Evolutionary conservation across 1,284 basidiomycete species (phyloP).

Genomic region (Xerocomus amazonicus): DNA sequence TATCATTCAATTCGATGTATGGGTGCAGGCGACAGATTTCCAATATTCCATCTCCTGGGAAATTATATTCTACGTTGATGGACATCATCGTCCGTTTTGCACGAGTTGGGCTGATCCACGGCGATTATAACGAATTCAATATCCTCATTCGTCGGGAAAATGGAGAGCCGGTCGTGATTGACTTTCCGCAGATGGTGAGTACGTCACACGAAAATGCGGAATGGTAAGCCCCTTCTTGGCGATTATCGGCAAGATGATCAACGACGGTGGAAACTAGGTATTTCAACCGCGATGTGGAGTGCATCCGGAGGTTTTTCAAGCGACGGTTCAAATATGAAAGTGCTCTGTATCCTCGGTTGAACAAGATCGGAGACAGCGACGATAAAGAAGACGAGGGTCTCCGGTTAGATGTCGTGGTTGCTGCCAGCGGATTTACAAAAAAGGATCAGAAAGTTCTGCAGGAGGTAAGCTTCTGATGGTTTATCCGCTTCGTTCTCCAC

Average conservation of each 20-base stretch:
- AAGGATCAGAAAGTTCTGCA: conserved; percentile 81
- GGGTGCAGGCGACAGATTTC: conserved; percentile 78
- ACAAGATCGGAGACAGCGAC: conserved; percentile 52
- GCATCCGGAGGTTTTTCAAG: conserved; percentile 91
- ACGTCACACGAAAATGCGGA: conserved; percentile 96
- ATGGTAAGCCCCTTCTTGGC: conserved; percentile 56
- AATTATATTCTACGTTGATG: conserved; percentile 92
- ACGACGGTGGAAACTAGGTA: conserved; percentile 60
- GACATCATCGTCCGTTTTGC: conserved; percentile 95
- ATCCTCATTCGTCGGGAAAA: conserved; percentile 84
- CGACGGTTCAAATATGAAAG: conserved; percentile 94
- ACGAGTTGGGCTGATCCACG: conserved; percentile 91
- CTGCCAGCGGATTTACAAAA: conserved; percentile 87
- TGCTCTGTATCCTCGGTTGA: conserved; percentile 81
- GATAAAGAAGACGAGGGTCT: conserved; percentile 49
- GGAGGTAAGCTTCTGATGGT: conserved; percentile 53
- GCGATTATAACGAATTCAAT: conserved; percentile 99
- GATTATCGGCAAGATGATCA: conserved; percentile 14
- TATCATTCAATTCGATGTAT: neutral
- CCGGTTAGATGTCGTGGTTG: conserved; percentile 83
- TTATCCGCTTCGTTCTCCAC: conserved; percentile 11
- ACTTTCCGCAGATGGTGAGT: conserved; percentile 99
- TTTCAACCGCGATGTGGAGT: conserved; percentile 97
- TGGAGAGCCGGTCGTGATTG: conserved; percentile 90
- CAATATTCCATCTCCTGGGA: conserved; percentile 79